Evolutionary conservation across 768 basidiomycete species (phyloP).

Genomic region (Gloeostereum incarnatum): DNA sequence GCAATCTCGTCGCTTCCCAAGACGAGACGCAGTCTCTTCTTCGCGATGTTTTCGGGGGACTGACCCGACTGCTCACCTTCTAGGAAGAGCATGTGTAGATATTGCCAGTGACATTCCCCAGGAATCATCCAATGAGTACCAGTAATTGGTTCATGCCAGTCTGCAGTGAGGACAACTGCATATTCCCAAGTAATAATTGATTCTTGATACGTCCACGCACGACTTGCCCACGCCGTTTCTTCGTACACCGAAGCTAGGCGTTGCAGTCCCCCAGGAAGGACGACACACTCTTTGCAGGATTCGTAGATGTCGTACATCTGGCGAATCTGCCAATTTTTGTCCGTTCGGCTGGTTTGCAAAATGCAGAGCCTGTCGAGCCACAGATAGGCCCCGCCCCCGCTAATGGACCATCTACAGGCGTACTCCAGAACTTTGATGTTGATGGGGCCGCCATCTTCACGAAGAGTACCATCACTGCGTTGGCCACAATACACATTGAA

Average conservation of each 20-base stretch:
- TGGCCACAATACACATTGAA: not conserved
- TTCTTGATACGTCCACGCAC: constrained; percentile 13
- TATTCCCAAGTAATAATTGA: not conserved
- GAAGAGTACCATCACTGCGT: not conserved
- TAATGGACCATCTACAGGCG: constrained; percentile 4
- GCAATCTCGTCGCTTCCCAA: not conserved
- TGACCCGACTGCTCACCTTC: not conserved
- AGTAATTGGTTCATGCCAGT: not conserved
- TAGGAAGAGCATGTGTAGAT: not conserved
- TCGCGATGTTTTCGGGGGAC: not conserved
- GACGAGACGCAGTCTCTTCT: not conserved
- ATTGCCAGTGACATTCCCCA: not conserved
- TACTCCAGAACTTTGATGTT: constrained; percentile 7
- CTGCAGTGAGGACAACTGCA: not conserved
- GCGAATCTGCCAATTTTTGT: constrained; percentile 12
- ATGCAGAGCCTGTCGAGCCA: constrained; percentile 15
- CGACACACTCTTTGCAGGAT: constrained; percentile 7
- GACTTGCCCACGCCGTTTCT: constrained; percentile 10
- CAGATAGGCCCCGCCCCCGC: constrained; percentile 4
- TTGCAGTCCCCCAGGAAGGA: constrained; percentile 11
- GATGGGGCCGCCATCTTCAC: constrained; percentile 9
- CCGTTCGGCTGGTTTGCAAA: constrained; percentile 10
- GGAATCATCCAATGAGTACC: not conserved
- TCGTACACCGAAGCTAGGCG: constrained; percentile 9
- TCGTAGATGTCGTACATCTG: constrained; percentile 13